Evolutionary conservation across 345 rosid species (phyloP), one percentile per base, ranked within the genome.

Genomic region (Rubroshorea leprosula): DNA sequence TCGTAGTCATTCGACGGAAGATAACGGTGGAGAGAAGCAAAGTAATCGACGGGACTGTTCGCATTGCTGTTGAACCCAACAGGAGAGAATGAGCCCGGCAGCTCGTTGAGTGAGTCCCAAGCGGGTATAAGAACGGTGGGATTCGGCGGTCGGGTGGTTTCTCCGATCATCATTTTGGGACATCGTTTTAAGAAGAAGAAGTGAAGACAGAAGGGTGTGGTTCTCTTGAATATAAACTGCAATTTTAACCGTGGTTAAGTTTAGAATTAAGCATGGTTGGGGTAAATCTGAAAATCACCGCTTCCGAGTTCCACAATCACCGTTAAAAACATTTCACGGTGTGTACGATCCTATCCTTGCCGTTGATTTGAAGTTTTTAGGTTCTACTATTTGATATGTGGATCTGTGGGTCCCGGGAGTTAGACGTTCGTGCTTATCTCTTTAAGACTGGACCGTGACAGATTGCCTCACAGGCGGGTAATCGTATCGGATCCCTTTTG

Each of bases 121-220:
- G 23, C 39, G 3, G 94, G 89, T 9, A 81, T 76, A 61, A 75
- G 81, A 19, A 83, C 70, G 55, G 90, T 70, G 0, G 85, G 80
- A 62, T 70, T 72, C 2, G 4, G 17, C 19, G 72, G 38, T 20
- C 73, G 73, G 24, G 18, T 38, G 54, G 53, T 72, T 59, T 75
- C 82, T 51, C 80, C 80, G 72, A 71, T 76, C 78, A 78, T 80
- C 85, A 72, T 80, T 73, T 56, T 74, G 25, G 59, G 56, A 57
- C 60, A 58, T 16, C 43, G 15, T 19, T 9, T 29, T 22, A 23
- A 10, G 35, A 29, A 29, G 35, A 29, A 16, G 54, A 31, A 3
- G 26, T 19, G 54, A 31, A 3, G 26, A 8, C 19, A 8, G 17
- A 14, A 2, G 16, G 5, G 6, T 5, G 0, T 29, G 22, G 55